Percentiles rank a stretch among this genome's conserved stretches.
These are phyloP conservation scores for Erysimum cheiri DNA, from an alignment of 441 rosid species.

Conservation along the genomic window DNA sequence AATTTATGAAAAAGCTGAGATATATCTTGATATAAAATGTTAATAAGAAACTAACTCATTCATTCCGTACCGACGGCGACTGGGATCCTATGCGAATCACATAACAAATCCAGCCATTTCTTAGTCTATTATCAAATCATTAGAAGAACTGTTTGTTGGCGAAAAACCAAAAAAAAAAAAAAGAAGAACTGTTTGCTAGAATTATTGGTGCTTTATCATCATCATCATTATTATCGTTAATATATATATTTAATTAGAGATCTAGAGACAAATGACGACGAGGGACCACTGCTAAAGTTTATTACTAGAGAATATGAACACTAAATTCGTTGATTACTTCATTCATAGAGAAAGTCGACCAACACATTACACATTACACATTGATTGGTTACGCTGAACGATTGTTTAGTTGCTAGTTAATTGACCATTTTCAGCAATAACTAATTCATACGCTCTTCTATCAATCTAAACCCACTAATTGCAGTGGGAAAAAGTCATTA, in stretches of 20 bases:
- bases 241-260: not conserved
- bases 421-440: not conserved
- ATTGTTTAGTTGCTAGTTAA: not conserved
- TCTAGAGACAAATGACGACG: slow-evolving; percentile 9
- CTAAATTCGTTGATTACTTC: not conserved
- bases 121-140: slow-evolving; percentile 26
- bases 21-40: not conserved
- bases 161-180: not conserved
- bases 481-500: no score
- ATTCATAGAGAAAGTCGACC: not conserved
- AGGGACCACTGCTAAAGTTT: slow-evolving; percentile 15
- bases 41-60: not conserved
- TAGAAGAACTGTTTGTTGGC: not conserved
- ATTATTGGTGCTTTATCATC: slow-evolving; percentile 26
- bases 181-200: not conserved
- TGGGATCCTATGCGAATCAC: slow-evolving; percentile 32
- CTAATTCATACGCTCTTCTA: not conserved
- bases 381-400: not conserved
- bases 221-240: not conserved
- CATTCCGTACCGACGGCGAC: not conserved
- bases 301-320: not conserved
- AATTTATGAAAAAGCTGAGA: not conserved
- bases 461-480: slow-evolving; percentile 1
- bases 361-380: not conserved
- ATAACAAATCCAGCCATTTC: not conserved